A percentile compares a stretch with the other conserved stretches of the same genome.
phyloP scores from a whole-genome alignment of 2,329 filamentous ascomycete species.

The Emmonsiellopsis sp. region DNA sequence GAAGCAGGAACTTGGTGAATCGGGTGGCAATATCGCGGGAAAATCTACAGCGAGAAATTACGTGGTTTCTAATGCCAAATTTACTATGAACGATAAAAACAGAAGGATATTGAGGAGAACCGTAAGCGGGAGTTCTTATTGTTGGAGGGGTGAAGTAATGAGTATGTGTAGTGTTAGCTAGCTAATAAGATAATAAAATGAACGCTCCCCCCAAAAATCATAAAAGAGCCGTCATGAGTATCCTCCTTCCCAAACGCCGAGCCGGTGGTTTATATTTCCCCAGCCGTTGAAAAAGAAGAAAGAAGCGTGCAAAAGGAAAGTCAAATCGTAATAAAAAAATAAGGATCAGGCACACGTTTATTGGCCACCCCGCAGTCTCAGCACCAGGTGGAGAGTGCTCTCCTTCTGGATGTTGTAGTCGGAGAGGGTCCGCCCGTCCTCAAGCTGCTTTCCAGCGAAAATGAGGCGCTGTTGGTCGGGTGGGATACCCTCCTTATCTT shows the following conservation, averaged over 20 bases:
- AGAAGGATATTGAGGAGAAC: neutral
- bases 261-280: neutral
- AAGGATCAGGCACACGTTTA: neutral
- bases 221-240: neutral
- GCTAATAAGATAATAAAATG: neutral
- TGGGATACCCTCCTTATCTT: slow-evolving; percentile 72
- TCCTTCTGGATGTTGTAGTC: slow-evolving; percentile 52
- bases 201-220: neutral
- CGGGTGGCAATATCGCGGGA: too few relatives aligned
- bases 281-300: neutral
- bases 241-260: neutral
- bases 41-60: too few relatives aligned
- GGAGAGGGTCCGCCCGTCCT: slow-evolving; percentile 40
- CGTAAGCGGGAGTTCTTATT: neutral
- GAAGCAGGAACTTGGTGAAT: too few relatives aligned
- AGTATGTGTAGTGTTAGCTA: neutral
- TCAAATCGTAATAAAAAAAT: neutral
- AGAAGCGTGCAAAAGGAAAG: neutral
- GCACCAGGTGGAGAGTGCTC: slow-evolving; percentile 54
- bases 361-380: slow-evolving; percentile 46
- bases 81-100: too few relatives aligned
- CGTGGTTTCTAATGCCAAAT: too few relatives aligned
- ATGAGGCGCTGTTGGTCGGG: slow-evolving; percentile 62
- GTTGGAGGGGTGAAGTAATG: neutral
- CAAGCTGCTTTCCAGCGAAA: slow-evolving; percentile 58